Base-by-base conservation (phyloP, 139 green algal genomes). In the Edaphochlamys debaryana region DNA sequence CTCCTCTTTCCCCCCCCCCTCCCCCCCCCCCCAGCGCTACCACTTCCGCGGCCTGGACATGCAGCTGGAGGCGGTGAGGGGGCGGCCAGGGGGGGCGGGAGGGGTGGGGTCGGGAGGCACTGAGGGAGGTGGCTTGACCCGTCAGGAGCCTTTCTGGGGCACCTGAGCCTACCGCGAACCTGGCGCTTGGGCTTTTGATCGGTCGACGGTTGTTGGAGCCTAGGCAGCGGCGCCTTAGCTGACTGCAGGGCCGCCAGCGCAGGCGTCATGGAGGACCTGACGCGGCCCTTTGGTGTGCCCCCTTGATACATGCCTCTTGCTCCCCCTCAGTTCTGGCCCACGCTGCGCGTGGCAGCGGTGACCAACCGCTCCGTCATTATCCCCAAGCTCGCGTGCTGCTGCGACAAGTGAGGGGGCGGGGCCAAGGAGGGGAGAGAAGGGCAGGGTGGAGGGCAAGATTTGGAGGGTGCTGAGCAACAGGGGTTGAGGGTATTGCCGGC, bases 371-470 rank as follows among this genome's bases (percentile, higher is more conserved):
- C 85, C 3, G 41, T 94, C 58, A 89, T 93, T 62, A 54, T 90
- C 68, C 90, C 92, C 29, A 66, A 90, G 83, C 79, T 96, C 34
- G 87, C 92, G 29, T 96, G 91, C 80, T 91, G 91, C 66, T 89
- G 89, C 76, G 94, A 97, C 86, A 86, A 93, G 37, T n/a, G n/a
- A n/a, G n/a, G n/a, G n/a, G n/a, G n/a, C n/a, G n/a, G n/a, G n/a
- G n/a, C n/a, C n/a, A n/a, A n/a, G n/a, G n/a, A n/a, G n/a, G n/a
- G n/a, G n/a, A n/a, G n/a, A n/a, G n/a, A n/a, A n/a, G n/a, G n/a
- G n/a, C n/a, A n/a, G n/a, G n/a, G n/a, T 95, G 85, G 73, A 94
- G 90, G 90, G 50, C 13, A 11, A n/a, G 11, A 15, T 15, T 54
- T 54, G 48, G 15, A 23, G 11, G 48, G 15, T 54, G 48, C 11